A percentile compares a stretch with the other conserved stretches of the same genome.
phyloP scores from a whole-genome alignment of 2,329 filamentous ascomycete species.

The Juglanconis oblonga region DNA sequence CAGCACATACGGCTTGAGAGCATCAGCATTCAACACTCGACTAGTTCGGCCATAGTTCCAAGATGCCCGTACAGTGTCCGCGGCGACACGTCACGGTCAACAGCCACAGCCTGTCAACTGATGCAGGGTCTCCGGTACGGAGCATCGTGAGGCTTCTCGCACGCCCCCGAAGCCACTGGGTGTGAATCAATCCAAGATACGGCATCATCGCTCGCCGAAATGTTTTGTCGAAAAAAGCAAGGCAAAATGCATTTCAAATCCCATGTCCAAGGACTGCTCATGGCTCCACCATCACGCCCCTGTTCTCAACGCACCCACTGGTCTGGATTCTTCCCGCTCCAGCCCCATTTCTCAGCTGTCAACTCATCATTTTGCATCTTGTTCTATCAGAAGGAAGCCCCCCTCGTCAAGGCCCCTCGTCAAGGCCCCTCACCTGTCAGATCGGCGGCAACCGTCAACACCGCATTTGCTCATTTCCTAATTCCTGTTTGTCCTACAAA shows the following conservation, averaged over 20 bases:
- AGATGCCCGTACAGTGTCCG: not conserved
- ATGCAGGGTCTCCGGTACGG: not conserved
- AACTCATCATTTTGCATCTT: conserved; percentile 3
- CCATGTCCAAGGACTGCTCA: conserved; percentile 4
- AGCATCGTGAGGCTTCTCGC: conserved; percentile 5
- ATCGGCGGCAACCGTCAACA: conserved; percentile 2
- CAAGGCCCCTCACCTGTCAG: conserved; percentile 5
- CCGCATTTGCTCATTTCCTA: conserved; percentile 2
- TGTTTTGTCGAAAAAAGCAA: not conserved
- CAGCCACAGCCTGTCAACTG: not conserved
- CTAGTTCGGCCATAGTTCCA: not conserved
- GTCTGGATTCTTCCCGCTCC: conserved; percentile 1
- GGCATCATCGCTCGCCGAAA: conserved; percentile 4
- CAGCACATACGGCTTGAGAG: not conserved
- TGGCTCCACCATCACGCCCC: conserved; percentile 8
- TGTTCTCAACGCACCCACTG: conserved; percentile 5
- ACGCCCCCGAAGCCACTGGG: conserved; percentile 4
- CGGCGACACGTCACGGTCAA: not conserved
- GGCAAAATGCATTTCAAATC: conserved; percentile 2
- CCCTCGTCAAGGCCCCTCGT: conserved; percentile 1
- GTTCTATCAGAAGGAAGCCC: not conserved
- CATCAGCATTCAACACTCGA: not conserved
- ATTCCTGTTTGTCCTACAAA: not conserved
- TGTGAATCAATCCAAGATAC: not conserved
- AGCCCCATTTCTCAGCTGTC: conserved; percentile 9